Evolutionary conservation across 2,329 filamentous ascomycete genomes (phyloP).

Genomic region (Talaromyces sp.): DNA sequence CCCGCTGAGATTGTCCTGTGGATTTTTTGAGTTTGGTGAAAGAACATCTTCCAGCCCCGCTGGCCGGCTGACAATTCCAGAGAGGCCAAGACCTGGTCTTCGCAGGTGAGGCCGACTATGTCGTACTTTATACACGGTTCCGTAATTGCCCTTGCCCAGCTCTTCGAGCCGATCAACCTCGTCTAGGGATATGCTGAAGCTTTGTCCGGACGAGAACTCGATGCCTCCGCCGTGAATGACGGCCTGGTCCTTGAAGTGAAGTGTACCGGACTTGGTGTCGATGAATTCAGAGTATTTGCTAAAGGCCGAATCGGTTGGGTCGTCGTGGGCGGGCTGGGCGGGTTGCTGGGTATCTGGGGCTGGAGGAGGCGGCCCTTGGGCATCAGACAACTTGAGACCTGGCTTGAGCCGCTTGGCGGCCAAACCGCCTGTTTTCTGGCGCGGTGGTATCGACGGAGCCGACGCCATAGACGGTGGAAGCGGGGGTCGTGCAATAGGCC

Average conservation of each 20-base stretch:
- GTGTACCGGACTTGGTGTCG: conserved; percentile 82
- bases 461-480: conserved; percentile 30
- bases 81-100: conserved; percentile 55
- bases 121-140: conserved; percentile 93
- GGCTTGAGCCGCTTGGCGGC: conserved; percentile 46
- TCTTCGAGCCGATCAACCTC: conserved; percentile 92
- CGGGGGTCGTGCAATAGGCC: conserved; percentile 24
- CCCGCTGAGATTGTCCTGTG: conserved; percentile 45
- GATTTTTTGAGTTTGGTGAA: conserved; percentile 12
- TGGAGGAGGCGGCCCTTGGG: conserved; percentile 36
- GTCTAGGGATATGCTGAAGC: conserved; percentile 90
- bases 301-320: conserved; percentile 46
- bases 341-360: conserved; percentile 14
- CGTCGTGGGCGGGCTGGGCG: conserved; percentile 16
- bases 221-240: conserved; percentile 85
- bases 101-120: conserved; percentile 69
- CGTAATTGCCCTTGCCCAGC: conserved; percentile 96
- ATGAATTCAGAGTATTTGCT: conserved; percentile 76
- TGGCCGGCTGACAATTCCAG: conserved; percentile 52
- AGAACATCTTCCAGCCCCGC: conserved; percentile 14
- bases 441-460: conserved; percentile 30
- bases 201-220: conserved; percentile 83
- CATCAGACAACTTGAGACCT: conserved; percentile 46
- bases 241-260: conserved; percentile 91
- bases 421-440: conserved; percentile 42